Evolutionary conservation across 192 early-diverging fungal genomes (phyloP), one percentile per base, ranked within the genome.

Genomic region (Coemansia sp.): DNA sequence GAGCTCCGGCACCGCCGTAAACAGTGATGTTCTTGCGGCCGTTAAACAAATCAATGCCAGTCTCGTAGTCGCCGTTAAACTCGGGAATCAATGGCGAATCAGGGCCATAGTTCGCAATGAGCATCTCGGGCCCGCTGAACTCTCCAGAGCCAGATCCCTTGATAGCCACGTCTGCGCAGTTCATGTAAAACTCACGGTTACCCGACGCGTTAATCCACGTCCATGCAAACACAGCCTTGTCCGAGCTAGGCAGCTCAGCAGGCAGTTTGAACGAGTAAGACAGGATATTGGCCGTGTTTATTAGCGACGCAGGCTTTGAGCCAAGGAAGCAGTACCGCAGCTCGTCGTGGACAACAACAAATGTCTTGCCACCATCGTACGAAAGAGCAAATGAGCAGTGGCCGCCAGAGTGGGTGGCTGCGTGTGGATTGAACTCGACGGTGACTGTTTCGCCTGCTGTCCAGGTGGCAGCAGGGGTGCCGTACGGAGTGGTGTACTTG

Each of bases 361-460:
- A 92, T 35, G 85, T 85, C 43, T 85, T 81, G 36, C 87, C 88
- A 23, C 83, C 87, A 58, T 92, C 89, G 35, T 84, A 85, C 8
- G 85, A 87, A 14, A 92, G 68, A 6, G 89, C 72, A 69, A 92
- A 90, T 72, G 91, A 86, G 62, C 89, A 90, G 57, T 89, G 84
- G 30, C 91, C 91, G 51, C 89, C 89, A 38, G 77, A 85, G 64
- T 90, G 89, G 3, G 85, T 78, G 6, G 86, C 86, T 7, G 78
- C 76, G 36, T 82, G 78, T 0, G 61, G 48, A 24, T 57, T 58
- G 62, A 89, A 88, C 18, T 83, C 64, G 23, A 89, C 81, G 1
- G 56, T 36, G 33, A 89, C 68, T 0, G 81, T 62, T 5, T 75
- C 24, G 8, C 88, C 88, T 0, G 87, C 86, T 1, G 61, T 81